Evolutionary conservation across 371 early-diverging fungal species (phyloP).

Genomic region (Homolaphlyctis polyrhiza): DNA sequence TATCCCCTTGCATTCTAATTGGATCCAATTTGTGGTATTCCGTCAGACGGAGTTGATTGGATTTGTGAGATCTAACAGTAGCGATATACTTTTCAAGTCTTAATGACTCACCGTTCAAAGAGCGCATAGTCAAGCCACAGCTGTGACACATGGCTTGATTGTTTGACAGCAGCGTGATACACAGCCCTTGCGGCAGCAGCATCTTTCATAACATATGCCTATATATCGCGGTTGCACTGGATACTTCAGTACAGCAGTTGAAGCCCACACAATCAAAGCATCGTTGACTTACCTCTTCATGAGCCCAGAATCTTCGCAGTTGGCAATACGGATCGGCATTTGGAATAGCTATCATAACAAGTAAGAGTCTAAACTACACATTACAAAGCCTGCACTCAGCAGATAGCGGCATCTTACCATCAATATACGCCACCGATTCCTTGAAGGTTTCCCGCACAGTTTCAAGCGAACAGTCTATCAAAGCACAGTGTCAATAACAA

Average conservation of each 20-base stretch:
- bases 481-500: too few relatives aligned
- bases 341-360: conserved; percentile 4
- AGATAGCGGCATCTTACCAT: conserved; percentile 9
- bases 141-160: conserved; percentile 5
- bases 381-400: conserved; percentile 3
- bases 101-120: conserved; percentile 25
- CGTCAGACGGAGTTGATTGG: too few relatives aligned
- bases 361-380: neutral
- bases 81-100: too few relatives aligned
- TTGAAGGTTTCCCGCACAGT: conserved; percentile 25
- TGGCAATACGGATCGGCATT: conserved; percentile 47
- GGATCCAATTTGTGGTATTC: neutral
- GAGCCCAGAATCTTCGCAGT: conserved; percentile 46
- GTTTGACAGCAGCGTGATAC: conserved; percentile 8
- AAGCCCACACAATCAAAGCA: conserved; percentile 2
- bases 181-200: conserved; percentile 13
- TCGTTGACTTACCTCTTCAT: conserved; percentile 30
- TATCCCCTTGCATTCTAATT: conserved; percentile 10
- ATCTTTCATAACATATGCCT: conserved; percentile 35
- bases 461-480: neutral
- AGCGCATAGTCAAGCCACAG: conserved; percentile 20
- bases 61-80: too few relatives aligned
- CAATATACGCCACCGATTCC: conserved; percentile 14
- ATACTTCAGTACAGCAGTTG: too few relatives aligned
- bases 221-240: too few relatives aligned